phyloP scores from a whole-genome alignment of 768 basidiomycete species.

The Hemileccinum rubropunctum region DNA sequence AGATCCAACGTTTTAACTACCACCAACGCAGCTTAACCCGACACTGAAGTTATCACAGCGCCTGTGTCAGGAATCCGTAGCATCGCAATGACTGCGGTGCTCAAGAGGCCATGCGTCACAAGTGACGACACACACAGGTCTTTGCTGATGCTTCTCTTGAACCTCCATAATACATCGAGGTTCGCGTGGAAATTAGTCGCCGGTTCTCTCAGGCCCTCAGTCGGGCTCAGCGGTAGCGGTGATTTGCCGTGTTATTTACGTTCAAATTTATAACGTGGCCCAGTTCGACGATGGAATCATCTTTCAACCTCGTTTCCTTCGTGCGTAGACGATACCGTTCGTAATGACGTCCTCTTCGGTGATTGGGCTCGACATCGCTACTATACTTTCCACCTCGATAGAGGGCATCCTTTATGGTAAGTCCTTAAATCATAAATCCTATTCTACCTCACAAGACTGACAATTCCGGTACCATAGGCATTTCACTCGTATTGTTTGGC shows the following conservation, averaged over 20 bases:
- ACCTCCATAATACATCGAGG: neutral
- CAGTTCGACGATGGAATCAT: neutral
- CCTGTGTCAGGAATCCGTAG: too few species aligned
- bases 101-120: neutral
- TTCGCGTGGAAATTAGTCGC: neutral
- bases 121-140: neutral
- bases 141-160: too few species aligned
- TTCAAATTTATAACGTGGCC: neutral
- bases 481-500: conserved; percentile 20
- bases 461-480: conserved; percentile 5
- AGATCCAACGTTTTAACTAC: too few species aligned
- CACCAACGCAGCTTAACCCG: too few species aligned
- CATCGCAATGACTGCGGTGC: neutral
- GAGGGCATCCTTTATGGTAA: conserved; percentile 26
- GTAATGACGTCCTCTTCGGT: conserved; percentile 4
- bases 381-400: conserved; percentile 16
- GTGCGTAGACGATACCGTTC: neutral
- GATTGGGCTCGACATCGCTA: conserved; percentile 9
- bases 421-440: too few species aligned
- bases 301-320: neutral
- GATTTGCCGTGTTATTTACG: neutral
- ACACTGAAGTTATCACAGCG: too few species aligned
- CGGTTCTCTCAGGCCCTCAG: neutral
- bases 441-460: neutral
- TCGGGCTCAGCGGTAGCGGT: neutral